phyloP scores from a whole-genome alignment of 2,329 filamentous ascomycete species.

The Beauveria scarabaeidicola region DNA sequence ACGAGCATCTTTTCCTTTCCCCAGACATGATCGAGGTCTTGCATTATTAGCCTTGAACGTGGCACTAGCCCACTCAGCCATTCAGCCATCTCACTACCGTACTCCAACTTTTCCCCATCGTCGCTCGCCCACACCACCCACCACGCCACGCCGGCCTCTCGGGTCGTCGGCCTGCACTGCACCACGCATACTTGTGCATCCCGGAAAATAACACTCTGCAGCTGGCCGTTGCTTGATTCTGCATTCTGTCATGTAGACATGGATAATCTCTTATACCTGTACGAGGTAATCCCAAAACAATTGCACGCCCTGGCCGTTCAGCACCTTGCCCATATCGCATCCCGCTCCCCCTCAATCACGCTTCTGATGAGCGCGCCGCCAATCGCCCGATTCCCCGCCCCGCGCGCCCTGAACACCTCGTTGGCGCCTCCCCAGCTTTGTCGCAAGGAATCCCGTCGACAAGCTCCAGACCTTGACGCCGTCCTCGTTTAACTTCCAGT shows the following conservation, averaged over 20 bases:
- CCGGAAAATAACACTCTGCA: background rate
- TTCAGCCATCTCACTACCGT: background rate
- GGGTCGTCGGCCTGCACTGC: background rate
- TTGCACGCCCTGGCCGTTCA: conserved; percentile 15
- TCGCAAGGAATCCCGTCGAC: conserved; percentile 32
- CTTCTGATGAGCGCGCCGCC: conserved; percentile 29
- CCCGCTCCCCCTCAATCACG: conserved; percentile 32
- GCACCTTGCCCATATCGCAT: conserved; percentile 32
- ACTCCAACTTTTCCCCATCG: background rate
- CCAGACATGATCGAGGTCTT: background rate
- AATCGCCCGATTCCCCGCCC: conserved; percentile 24
- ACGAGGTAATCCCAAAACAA: background rate
- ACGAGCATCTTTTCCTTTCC: background rate
- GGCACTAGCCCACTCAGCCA: conserved; percentile 1
- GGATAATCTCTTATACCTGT: background rate
- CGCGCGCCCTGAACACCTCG: conserved; percentile 17
- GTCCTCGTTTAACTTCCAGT: conserved; percentile 28
- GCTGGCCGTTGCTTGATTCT: background rate
- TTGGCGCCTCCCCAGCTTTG: conserved; percentile 25
- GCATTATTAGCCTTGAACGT: background rate
- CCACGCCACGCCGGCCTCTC: background rate
- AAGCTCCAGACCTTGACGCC: conserved; percentile 33
- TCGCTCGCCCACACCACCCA: background rate
- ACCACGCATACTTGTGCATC: background rate
- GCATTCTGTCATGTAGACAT: background rate